Conservation (phyloP, 306 rosid species). For the Geum urbanum region DNA sequence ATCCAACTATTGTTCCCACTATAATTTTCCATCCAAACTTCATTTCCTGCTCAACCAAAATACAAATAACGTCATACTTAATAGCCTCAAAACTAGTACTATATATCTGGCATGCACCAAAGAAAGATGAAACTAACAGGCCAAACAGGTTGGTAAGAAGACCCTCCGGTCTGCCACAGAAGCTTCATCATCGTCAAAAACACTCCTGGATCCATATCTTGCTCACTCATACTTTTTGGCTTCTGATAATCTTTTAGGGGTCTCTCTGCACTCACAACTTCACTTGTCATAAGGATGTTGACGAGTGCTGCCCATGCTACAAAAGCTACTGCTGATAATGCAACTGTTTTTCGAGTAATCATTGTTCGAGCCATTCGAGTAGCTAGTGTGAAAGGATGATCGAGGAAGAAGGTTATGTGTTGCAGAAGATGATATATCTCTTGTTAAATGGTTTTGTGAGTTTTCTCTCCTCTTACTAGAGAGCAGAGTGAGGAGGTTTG, state of each 20-base stretch:
- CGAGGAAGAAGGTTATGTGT: not conserved
- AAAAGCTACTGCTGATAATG: conserved; percentile 20
- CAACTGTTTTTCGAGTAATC: conserved; percentile 27
- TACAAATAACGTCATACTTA: conserved; percentile 19
- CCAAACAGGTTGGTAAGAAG: conserved; percentile 70
- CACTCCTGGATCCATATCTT: conserved; percentile 27
- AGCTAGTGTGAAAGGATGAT: conserved; percentile 4
- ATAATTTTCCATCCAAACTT: conserved; percentile 68
- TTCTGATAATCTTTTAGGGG: conserved; percentile 36
- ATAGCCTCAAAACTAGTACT: not conserved
- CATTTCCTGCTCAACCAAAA: conserved; percentile 59
- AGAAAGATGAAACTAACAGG: conserved; percentile 48
- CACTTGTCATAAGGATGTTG: conserved; percentile 39
- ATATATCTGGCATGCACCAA: not conserved
- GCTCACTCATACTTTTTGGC: conserved; percentile 11
- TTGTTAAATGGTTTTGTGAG: conserved; percentile 5
- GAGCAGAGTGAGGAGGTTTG: conserved; percentile 13
- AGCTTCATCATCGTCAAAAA: conserved; percentile 35
- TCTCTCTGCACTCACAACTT: conserved; percentile 44
- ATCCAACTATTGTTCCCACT: conserved; percentile 68
- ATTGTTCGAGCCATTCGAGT: conserved; percentile 40
- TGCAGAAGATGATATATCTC: not conserved
- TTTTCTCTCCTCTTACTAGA: not conserved
- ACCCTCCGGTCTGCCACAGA: conserved; percentile 49
- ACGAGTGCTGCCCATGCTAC: conserved; percentile 35